phyloP scores from a whole-genome alignment of 768 basidiomycete species.

The Boletus barrowsii region DNA sequence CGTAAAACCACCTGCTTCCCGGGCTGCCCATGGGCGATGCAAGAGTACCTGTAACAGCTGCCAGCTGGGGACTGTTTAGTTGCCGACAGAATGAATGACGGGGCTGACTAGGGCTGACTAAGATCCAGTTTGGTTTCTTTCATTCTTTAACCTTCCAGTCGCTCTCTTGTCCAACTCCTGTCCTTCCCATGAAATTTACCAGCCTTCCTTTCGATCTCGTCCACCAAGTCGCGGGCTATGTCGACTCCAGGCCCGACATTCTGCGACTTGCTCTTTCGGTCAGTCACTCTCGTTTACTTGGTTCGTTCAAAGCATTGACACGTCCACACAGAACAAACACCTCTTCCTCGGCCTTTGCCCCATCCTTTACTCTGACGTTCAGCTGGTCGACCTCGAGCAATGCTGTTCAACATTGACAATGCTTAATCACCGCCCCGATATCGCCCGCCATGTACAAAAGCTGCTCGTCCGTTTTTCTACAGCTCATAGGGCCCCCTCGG shows the following conservation, averaged over 20 bases:
- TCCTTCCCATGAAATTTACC: slow-evolving; percentile 16
- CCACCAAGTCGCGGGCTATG: slow-evolving; percentile 57
- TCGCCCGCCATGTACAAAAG: slow-evolving; percentile 66
- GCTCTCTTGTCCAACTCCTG: too few relatives aligned
- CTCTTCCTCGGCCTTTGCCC: slow-evolving; percentile 53
- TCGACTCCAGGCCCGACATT: slow-evolving; percentile 52
- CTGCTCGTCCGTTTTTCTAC: slow-evolving; percentile 44
- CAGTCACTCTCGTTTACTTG: slow-evolving; percentile 30
- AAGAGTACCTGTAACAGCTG: too few relatives aligned
- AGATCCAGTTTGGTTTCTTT: not conserved
- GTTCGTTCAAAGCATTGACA: slow-evolving; percentile 5
- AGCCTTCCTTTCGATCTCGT: slow-evolving; percentile 57
- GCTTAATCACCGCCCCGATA: slow-evolving; percentile 50
- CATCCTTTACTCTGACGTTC: slow-evolving; percentile 57
- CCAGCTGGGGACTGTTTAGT: too few relatives aligned
- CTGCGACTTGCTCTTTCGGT: slow-evolving; percentile 60
- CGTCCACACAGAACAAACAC: slow-evolving; percentile 44
- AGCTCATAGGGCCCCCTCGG: slow-evolving; percentile 26
- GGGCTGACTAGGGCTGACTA: slow-evolving; percentile 8
- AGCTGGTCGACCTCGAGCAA: slow-evolving; percentile 54
- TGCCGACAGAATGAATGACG: too few relatives aligned
- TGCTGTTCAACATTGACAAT: slow-evolving; percentile 62
- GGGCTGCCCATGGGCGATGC: too few relatives aligned
- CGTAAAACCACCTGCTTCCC: too few relatives aligned
- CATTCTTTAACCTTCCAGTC: not conserved